A percentile compares a stretch with the other conserved stretches of the same genome.
Evolutionary conservation across 768 basidiomycete species (phyloP).

Genomic region (Auriscalpium orientale): DNA sequence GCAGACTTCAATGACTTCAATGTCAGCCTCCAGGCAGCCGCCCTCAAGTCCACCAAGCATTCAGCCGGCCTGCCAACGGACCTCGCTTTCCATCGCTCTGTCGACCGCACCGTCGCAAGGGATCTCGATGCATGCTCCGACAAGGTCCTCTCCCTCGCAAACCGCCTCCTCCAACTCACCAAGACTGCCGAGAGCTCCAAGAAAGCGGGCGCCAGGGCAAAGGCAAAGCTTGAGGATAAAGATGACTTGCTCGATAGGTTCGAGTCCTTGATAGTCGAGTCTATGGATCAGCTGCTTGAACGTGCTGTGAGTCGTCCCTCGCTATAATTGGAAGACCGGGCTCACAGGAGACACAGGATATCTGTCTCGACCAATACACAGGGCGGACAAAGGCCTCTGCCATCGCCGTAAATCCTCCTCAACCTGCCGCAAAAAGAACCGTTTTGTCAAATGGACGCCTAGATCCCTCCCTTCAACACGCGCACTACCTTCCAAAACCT

Average conservation of each 20-base stretch:
- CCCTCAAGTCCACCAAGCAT: slow-evolving; percentile 55
- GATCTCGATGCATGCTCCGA: slow-evolving; percentile 65
- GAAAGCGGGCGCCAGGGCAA: slow-evolving; percentile 39
- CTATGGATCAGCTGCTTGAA: slow-evolving; percentile 81
- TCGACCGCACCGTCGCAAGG: slow-evolving; percentile 62
- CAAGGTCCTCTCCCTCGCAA: slow-evolving; percentile 58
- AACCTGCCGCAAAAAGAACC: slow-evolving; percentile 23
- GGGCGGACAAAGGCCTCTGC: slow-evolving; percentile 64
- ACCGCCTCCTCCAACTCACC: slow-evolving; percentile 50
- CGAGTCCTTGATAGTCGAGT: slow-evolving; percentile 67
- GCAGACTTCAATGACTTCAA: slow-evolving; percentile 46
- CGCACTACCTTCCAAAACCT: slow-evolving; percentile 71
- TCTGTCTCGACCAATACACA: slow-evolving; percentile 68
- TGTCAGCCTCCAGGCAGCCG: slow-evolving; percentile 47
- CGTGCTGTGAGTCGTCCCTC: slow-evolving; percentile 49
- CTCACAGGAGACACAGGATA: slow-evolving; percentile 48
- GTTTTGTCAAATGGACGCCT: slow-evolving; percentile 34
- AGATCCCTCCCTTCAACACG: slow-evolving; percentile 64
- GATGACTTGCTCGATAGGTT: slow-evolving; percentile 86
- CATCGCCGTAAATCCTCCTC: slow-evolving; percentile 44
- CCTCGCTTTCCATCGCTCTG: slow-evolving; percentile 82
- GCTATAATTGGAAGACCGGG: neutral
- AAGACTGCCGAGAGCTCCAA: slow-evolving; percentile 32
- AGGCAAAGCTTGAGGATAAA: slow-evolving; percentile 49
- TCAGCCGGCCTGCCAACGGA: slow-evolving; percentile 63